Evolutionary conservation across 306 rosid species (phyloP), one percentile per base, ranked within the genome.

Genomic region (Fagus crenata): DNA sequence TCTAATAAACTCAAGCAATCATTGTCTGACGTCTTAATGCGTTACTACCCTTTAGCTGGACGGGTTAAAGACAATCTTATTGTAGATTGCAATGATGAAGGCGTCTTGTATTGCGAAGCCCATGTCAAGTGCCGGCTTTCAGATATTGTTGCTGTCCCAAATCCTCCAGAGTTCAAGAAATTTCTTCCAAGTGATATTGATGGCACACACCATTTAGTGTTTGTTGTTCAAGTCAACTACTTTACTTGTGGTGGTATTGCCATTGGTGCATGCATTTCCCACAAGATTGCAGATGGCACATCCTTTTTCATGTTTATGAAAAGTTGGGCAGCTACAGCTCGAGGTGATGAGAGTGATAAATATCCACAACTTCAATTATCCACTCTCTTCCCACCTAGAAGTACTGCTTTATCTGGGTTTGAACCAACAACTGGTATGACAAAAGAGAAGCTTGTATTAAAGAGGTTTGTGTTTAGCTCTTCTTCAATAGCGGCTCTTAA

Each of bases 241-340:
- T 84, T 84, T 11, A 49, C 37, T 14, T 84, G 84, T 31, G 84
- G 65, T 3, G 84, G 87, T 31, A 67, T 84, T 65, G 63, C 76
- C 0, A 37, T 84, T 2, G 69, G 79, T 28, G 28, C 80, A 32
- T 58, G 79, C 67, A 43, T 84, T 56, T 80, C 82, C 28, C 87
- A 84, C 76, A 80, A 76, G 61, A 28, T 84, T 3, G 81, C 69
- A 3, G 83, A 83, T 56, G 86, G 77, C 14, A 51, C 65, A 49
- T 49, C 83, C n/a, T 12, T 75, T 14, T 9, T 56, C 64, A 76
- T 22, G 67, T 84, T 84, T 7, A 67, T 80, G 31, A 65, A 80
- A 5, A 9, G 67, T n/a, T 84, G 87, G 84, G 58, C 79, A 0
- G 60, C 81, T 15, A 22, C 60, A 28, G 11, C 84, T 18, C 68